Evolutionary conservation across 2,329 filamentous ascomycete genomes (phyloP).

Genomic region (Diaporthe sp.): DNA sequence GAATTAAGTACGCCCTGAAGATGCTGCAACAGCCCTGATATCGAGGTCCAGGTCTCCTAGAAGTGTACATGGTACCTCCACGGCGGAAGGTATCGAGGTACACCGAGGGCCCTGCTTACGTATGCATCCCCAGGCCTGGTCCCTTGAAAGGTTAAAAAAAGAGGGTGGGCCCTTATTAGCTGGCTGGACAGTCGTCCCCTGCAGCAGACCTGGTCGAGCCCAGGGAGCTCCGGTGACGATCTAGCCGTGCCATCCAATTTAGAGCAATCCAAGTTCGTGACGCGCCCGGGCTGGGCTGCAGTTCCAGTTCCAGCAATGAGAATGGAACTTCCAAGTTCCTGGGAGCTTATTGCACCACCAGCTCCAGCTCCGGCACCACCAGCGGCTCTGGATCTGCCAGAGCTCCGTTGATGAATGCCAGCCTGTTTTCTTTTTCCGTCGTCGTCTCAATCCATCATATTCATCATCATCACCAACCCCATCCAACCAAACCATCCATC

Average conservation of each 20-base stretch:
- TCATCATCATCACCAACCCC: background rate
- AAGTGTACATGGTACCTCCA: background rate
- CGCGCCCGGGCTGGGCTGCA: slow-evolving; percentile 21
- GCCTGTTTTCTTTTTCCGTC: slow-evolving; percentile 2
- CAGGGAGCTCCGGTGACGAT: slow-evolving; percentile 27
- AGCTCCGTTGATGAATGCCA: slow-evolving; percentile 5
- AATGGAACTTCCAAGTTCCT: slow-evolving; percentile 28
- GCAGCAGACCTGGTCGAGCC: background rate
- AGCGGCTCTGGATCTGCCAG: slow-evolving; percentile 8
- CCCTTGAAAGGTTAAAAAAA: background rate
- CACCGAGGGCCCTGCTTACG: slow-evolving; percentile 13
- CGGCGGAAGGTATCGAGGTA: background rate
- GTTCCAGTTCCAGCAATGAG: slow-evolving; percentile 22
- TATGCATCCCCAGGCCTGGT: background rate
- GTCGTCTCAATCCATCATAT: background rate
- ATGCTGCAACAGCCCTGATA: background rate
- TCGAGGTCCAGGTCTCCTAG: background rate
- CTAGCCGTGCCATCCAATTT: slow-evolving; percentile 30
- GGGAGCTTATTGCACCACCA: slow-evolving; percentile 30
- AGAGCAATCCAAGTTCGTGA: slow-evolving; percentile 24
- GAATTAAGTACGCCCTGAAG: background rate
- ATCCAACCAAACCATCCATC: background rate
- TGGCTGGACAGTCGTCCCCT: background rate
- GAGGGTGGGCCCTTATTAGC: background rate
- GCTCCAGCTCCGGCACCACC: slow-evolving; percentile 25